Conservation (phyloP, 768 basidiomycete genomes). For the Galerina sulciceps region DNA sequence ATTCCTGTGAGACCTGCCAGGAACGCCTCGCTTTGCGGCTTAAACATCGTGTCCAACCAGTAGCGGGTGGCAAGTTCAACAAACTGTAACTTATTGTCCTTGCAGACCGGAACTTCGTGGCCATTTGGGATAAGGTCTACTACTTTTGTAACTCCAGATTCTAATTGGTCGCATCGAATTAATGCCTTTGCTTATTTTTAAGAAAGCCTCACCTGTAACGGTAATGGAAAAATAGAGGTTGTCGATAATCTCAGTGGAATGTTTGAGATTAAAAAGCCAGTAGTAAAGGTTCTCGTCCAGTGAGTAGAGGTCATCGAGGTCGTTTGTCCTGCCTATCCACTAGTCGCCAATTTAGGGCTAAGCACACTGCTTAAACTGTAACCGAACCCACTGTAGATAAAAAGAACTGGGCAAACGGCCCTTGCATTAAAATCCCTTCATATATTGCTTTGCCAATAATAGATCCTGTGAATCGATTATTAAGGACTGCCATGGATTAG, state of each 20-base stretch:
- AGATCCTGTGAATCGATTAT: slow-evolving; percentile 87
- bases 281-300: slow-evolving; percentile 95
- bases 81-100: slow-evolving; percentile 88
- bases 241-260: slow-evolving; percentile 84
- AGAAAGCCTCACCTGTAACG: slow-evolving; percentile 64
- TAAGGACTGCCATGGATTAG: no score
- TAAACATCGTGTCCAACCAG: slow-evolving; percentile 87
- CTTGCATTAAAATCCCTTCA: slow-evolving; percentile 93
- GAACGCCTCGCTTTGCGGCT: slow-evolving; percentile 80
- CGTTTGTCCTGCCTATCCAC: slow-evolving; percentile 94
- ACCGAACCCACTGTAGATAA: slow-evolving; percentile 67
- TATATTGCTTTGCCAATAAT: slow-evolving; percentile 97
- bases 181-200: background rate
- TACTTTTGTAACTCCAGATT: slow-evolving; percentile 21
- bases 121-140: slow-evolving; percentile 22
- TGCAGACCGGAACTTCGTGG: slow-evolving; percentile 47
- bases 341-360: no score
- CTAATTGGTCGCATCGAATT: no score
- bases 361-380: background rate
- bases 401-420: slow-evolving; percentile 96
- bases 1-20: slow-evolving; percentile 92
- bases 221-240: slow-evolving; percentile 90
- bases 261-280: slow-evolving; percentile 91
- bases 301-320: slow-evolving; percentile 95
- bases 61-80: slow-evolving; percentile 91